Percentiles rank a stretch among this genome's conserved stretches.
Conservation (phyloP, 2,329 filamentous ascomycete species). For the Pseudonectria buxi region DNA sequence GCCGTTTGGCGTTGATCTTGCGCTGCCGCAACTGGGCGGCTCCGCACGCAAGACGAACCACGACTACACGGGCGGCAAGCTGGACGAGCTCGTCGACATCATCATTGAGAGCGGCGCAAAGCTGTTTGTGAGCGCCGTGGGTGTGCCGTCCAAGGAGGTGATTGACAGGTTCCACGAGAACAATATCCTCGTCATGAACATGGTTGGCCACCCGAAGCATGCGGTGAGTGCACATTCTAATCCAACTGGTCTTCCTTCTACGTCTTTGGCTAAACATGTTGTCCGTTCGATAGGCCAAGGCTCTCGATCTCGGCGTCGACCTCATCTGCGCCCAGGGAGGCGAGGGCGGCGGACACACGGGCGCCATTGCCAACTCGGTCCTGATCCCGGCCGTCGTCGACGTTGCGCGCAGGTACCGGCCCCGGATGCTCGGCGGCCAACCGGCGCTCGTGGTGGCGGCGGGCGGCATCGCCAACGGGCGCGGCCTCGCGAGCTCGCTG, state of each 20-base stretch:
- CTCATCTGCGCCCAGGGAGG: constrained; percentile 89
- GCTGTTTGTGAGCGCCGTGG: constrained; percentile 83
- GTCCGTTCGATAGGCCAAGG: constrained; percentile 46
- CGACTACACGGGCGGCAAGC: constrained; percentile 85
- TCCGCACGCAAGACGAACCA: constrained; percentile 84
- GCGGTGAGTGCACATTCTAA: constrained; percentile 41
- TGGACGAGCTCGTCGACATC: constrained; percentile 82
- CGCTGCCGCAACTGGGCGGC: constrained; percentile 82
- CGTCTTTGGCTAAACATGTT: constrained; percentile 4
- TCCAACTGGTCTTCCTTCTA: not conserved
- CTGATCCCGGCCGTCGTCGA: constrained; percentile 84
- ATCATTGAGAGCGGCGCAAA: constrained; percentile 76
- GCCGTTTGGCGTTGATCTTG: constrained; percentile 87
- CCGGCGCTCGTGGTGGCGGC: constrained; percentile 79
- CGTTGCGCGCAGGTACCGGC: constrained; percentile 66
- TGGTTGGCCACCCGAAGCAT: constrained; percentile 91
- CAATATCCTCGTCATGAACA: constrained; percentile 88
- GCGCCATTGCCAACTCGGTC: constrained; percentile 78
- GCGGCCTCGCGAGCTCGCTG: constrained; percentile 70
- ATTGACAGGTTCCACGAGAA: constrained; percentile 72
- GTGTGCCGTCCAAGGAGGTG: constrained; percentile 68
- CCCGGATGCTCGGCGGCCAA: constrained; percentile 59
- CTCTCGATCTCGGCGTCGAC: constrained; percentile 78
- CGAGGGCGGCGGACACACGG: constrained; percentile 90
- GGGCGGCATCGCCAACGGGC: constrained; percentile 78